Percentiles rank a stretch among this genome's conserved stretches.
These are phyloP conservation scores for Aspergillus hortae DNA, from an alignment of 2,329 filamentous ascomycete genomes.

Conservation along the genomic window DNA sequence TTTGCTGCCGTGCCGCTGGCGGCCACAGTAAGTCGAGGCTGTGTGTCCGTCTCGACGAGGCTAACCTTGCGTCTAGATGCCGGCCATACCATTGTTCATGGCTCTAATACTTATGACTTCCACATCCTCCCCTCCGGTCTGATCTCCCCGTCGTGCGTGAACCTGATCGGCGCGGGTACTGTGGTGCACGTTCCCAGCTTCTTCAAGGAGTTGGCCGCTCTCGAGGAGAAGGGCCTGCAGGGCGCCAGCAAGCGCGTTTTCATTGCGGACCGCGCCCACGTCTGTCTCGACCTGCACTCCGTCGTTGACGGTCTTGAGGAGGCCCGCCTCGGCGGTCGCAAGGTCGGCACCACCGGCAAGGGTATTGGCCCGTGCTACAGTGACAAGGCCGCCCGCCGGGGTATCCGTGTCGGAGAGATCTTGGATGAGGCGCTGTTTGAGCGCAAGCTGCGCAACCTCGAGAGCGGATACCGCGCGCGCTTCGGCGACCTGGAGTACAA, in stretches of 20 bases:
- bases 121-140: slow-evolving; percentile 47
- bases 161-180: slow-evolving; percentile 46
- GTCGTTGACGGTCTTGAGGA: slow-evolving; percentile 47
- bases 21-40: slow-evolving; percentile 41
- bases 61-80: slow-evolving; percentile 29
- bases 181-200: slow-evolving; percentile 48
- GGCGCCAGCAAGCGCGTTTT: slow-evolving; percentile 41
- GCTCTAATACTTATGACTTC: slow-evolving; percentile 46
- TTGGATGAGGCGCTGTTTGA: slow-evolving; percentile 56
- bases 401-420: slow-evolving; percentile 57
- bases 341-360: slow-evolving; percentile 49
- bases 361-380: slow-evolving; percentile 59
- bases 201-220: slow-evolving; percentile 44
- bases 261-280: slow-evolving; percentile 45
- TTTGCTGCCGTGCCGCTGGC: slow-evolving; percentile 45
- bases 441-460: slow-evolving; percentile 51
- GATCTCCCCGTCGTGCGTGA: slow-evolving; percentile 43
- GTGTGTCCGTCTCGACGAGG: not conserved
- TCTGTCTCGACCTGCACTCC: slow-evolving; percentile 44
- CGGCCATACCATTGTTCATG: slow-evolving; percentile 48
- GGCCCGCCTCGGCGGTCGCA: slow-evolving; percentile 41
- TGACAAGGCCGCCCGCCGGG: slow-evolving; percentile 59
- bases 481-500: slow-evolving; percentile 60
- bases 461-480: slow-evolving; percentile 52
- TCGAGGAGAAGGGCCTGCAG: slow-evolving; percentile 43